Evolutionary conservation across 495 filamentous ascomycete species (phyloP).

Genomic region (Ramalina peruviana): DNA sequence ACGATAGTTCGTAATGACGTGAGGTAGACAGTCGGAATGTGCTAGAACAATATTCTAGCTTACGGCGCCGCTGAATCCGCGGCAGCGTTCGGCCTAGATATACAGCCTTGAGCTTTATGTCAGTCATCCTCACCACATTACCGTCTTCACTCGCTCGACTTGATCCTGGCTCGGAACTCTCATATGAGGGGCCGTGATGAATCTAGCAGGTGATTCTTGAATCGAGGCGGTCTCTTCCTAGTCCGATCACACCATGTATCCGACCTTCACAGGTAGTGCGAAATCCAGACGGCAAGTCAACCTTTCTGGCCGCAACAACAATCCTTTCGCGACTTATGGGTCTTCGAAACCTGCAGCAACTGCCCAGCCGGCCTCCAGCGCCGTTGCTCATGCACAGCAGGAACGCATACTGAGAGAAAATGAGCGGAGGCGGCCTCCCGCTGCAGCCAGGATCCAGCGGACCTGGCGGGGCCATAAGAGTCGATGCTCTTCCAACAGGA

Average conservation of each 20-base stretch:
- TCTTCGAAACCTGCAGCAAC: conserved; percentile 22
- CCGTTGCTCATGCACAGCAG: conserved; percentile 72
- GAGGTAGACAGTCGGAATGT: too few relatives aligned
- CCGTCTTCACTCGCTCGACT: too few relatives aligned
- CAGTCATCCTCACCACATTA: too few relatives aligned
- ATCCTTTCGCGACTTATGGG: conserved; percentile 52
- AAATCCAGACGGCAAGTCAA: conserved; percentile 83
- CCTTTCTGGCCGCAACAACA: conserved; percentile 69
- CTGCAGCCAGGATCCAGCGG: conserved; percentile 61
- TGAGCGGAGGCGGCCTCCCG: conserved; percentile 65
- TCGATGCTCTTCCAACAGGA: conserved; percentile 39
- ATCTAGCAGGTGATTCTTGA: too few relatives aligned
- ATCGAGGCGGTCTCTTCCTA: too few relatives aligned
- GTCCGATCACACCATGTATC: conserved; percentile 49
- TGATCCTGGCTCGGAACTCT: too few relatives aligned
- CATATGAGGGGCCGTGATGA: too few relatives aligned
- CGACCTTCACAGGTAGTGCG: conserved; percentile 76
- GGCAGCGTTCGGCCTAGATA: too few relatives aligned
- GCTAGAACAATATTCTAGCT: too few relatives aligned
- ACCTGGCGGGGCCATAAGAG: conserved; percentile 69
- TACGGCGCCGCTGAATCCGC: too few relatives aligned
- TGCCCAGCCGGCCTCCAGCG: conserved; percentile 50
- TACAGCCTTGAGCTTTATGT: too few relatives aligned
- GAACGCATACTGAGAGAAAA: conserved; percentile 68
- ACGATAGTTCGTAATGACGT: too few relatives aligned